Conservation (phyloP, 441 rosid species). For the Erodium texanum region DNA sequence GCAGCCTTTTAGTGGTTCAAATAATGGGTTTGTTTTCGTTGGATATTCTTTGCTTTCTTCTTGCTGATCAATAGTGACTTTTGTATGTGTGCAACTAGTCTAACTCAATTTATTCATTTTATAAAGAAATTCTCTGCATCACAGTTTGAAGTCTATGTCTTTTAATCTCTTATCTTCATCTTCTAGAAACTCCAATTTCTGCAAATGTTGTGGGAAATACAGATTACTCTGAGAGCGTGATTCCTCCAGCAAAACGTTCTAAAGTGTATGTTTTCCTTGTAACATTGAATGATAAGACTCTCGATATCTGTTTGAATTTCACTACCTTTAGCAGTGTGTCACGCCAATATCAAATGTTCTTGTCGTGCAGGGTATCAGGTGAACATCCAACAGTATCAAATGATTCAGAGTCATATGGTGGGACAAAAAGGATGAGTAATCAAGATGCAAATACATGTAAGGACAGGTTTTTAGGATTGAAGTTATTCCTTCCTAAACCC, state of each 20-base stretch:
- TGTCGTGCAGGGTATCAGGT: conserved; percentile 32
- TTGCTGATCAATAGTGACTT: not conserved
- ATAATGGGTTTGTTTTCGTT: not conserved
- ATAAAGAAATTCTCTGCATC: conserved; percentile 7
- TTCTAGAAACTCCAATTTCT: conserved; percentile 29
- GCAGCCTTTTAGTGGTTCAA: not conserved
- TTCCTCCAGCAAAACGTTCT: conserved; percentile 43
- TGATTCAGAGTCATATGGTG: conserved; percentile 23
- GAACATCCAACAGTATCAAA: conserved; percentile 18
- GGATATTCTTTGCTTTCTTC: not conserved
- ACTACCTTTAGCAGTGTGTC: not conserved
- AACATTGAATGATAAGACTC: not conserved
- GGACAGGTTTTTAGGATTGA: conserved; percentile 17
- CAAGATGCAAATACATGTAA: conserved; percentile 25
- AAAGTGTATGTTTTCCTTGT: conserved; percentile 39
- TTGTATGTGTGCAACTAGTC: not conserved
- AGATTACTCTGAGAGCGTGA: conserved; percentile 29
- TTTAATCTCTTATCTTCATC: conserved; percentile 20
- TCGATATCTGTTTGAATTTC: not conserved
- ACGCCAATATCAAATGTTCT: not conserved
- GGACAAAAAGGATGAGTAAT: conserved; percentile 20
- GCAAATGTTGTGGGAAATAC: conserved; percentile 24
- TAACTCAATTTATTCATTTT: not conserved
- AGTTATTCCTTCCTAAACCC: conserved; percentile 9
- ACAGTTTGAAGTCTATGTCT: conserved; percentile 11